phyloP scores from a whole-genome alignment of 2,329 filamentous ascomycete genomes.

The Tolypocladium sp. region DNA sequence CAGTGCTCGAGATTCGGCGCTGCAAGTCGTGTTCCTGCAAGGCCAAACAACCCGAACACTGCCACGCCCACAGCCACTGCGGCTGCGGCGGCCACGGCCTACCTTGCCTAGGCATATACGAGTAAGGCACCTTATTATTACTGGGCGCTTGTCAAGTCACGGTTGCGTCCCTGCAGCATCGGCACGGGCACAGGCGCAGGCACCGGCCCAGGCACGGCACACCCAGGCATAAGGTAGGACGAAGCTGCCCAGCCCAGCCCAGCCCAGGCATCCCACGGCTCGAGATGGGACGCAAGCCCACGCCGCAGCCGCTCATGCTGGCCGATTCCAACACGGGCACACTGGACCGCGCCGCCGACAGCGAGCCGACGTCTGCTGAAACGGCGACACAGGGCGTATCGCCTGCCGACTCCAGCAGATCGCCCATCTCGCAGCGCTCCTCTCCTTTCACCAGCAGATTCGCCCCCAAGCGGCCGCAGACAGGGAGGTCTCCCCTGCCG shows the following conservation, averaged over 20 bases:
- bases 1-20: background rate
- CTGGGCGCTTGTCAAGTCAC: background rate
- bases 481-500: constrained; percentile 8
- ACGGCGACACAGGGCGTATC: constrained; percentile 15
- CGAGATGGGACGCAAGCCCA: constrained; percentile 48
- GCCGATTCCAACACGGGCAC: constrained; percentile 25
- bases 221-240: background rate
- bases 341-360: constrained; percentile 17
- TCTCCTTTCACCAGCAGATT: constrained; percentile 34
- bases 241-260: background rate
- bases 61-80: background rate
- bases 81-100: background rate
- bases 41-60: background rate
- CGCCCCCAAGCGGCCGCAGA: constrained; percentile 21
- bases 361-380: constrained; percentile 19
- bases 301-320: constrained; percentile 49
- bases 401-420: constrained; percentile 27
- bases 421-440: constrained; percentile 34
- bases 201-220: background rate
- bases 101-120: background rate
- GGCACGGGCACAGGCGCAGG: background rate
- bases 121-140: background rate
- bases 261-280: constrained; percentile 1
- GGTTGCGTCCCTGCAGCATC: background rate
- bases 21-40: background rate